Base-by-base conservation (phyloP, 768 basidiomycete genomes). In the Mycena galericulata region DNA sequence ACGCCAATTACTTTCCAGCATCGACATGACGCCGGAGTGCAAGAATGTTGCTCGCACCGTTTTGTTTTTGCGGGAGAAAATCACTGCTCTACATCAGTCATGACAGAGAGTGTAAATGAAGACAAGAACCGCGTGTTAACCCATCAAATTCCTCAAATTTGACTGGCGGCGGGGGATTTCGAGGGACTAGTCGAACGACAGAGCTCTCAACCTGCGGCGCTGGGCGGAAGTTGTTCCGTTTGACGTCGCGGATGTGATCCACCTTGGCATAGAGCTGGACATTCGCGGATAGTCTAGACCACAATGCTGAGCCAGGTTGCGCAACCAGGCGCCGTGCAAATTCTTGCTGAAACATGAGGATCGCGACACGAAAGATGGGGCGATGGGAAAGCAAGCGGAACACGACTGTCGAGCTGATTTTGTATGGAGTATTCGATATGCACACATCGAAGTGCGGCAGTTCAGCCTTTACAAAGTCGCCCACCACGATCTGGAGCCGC, bases 291-390 rank as follows among this genome's bases (percentile, higher is more conserved):
- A 99, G 82, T 41, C 97, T 87, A 53, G 95, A 97, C 97, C 97
- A 99, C 7, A 97, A 81, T 4, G 89, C 81, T 4, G 93, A 90
- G 10, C 91, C 92, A 0, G 97, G 95, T 26, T 88, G 85, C 4
- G 97, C 97, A 45, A 93, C 90, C 15, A 99, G 87, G 3, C 97
- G 91, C 68, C 96, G 84, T 0, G 97, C 97, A 75, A 99, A 99
- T 80, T 99, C 97, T 62, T 96, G 92, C 81, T 99, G 97, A 83
- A 99, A 99, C 97, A 99, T 99, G 83, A 99, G 93, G 69, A 99
- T 95, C 26, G 95, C 94, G 64, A 92, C 89, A 26, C 97, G 94
- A 78, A 93, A 95, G 55, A 98, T 84, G 0, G 97, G 97, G 1
- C 97, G 92, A 74, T 98, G 96, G 5, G 97, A 98, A 53, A 98